Conservation (phyloP, 2,329 filamentous ascomycete species). For the Aspergillus sp. region DNA sequence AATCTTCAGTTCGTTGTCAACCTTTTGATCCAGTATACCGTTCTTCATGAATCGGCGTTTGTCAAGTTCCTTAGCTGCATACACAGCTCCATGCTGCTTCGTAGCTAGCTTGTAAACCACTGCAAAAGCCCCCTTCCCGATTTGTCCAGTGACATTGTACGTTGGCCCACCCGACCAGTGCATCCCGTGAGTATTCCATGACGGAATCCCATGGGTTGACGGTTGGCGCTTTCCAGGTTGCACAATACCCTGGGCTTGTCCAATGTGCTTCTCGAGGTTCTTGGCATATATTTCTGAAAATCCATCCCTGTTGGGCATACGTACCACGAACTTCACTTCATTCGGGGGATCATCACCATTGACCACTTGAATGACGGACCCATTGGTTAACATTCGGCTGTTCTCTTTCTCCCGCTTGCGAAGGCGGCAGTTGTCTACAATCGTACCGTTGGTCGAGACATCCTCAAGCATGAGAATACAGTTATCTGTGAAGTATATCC, state of each 20-base stretch:
- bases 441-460: constrained; percentile 91
- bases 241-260: constrained; percentile 29
- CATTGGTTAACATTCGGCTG: constrained; percentile 67
- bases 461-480: constrained; percentile 91
- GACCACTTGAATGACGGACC: constrained; percentile 70
- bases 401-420: constrained; percentile 51
- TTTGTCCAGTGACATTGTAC: constrained; percentile 78
- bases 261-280: constrained; percentile 70
- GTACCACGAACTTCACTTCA: constrained; percentile 79
- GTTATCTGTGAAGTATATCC: constrained; percentile 84
- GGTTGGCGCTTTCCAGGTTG: constrained; percentile 25
- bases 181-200: constrained; percentile 61
- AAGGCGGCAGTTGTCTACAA: constrained; percentile 74
- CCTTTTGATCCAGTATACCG: constrained; percentile 81
- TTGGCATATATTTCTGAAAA: constrained; percentile 65
- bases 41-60: constrained; percentile 94
- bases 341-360: constrained; percentile 50
- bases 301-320: constrained; percentile 75
- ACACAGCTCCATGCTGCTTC: constrained; percentile 78
- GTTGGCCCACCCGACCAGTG: constrained; percentile 75
- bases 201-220: constrained; percentile 30
- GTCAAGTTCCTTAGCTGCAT: constrained; percentile 91
- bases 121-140: constrained; percentile 94
- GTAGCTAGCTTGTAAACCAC: constrained; percentile 87
- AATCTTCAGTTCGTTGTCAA: constrained; percentile 96